Base-by-base conservation (phyloP, 1,139 yeast species). In the Nakaseomyces kungkrabaensis region DNA sequence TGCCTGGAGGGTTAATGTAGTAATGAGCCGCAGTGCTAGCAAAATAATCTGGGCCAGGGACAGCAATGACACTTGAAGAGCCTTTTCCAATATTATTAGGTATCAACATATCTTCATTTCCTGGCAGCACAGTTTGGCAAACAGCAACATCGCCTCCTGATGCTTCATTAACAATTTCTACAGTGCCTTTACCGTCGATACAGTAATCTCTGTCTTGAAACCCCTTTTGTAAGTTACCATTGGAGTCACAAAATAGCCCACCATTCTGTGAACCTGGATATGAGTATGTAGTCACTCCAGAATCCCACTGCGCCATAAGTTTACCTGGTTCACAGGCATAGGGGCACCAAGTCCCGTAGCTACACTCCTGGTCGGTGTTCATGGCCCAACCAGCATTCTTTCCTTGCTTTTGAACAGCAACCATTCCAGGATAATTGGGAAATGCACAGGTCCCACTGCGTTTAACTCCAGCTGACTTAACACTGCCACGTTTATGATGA, bases 91-190 rank as follows among this genome's bases (percentile, higher is more conserved):
- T 72, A 47, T 79, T 68, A 31, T 94, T 87, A 52, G 96, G 96
- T 56, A 88, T 87, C 65, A 87, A 73, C 96, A 88, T 88, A 59
- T 88, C 95, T 70, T 88, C 96, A 66, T 86, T 85, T 54, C 96
- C 96, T 25, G 96, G 96, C 53, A 88, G 74, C 11, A 88, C 96
- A 3, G 96, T 88, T 72, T 89, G 96, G 68, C 96, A 88, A 68
- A 88, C 81, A 9, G 96, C 89, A 55, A 86, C 88, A 53, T 77
- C 71, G 5, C 68, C 56, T 46, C 72, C 71, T 42, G 68, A 62
- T 11, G 78, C 77, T 26, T 65, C 61, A 72, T 85, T 86, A 52
- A 72, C 62, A 41, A 80, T 95, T 34, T 69, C 60, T 31, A 86
- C 80, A 22, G 90, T 78, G 37, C 89, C 92, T 54, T 78, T 76